Evolutionary conservation across 2,329 filamentous ascomycete species (phyloP), one percentile per base, ranked within the genome.

Genomic region (Diaporthe sp.): DNA sequence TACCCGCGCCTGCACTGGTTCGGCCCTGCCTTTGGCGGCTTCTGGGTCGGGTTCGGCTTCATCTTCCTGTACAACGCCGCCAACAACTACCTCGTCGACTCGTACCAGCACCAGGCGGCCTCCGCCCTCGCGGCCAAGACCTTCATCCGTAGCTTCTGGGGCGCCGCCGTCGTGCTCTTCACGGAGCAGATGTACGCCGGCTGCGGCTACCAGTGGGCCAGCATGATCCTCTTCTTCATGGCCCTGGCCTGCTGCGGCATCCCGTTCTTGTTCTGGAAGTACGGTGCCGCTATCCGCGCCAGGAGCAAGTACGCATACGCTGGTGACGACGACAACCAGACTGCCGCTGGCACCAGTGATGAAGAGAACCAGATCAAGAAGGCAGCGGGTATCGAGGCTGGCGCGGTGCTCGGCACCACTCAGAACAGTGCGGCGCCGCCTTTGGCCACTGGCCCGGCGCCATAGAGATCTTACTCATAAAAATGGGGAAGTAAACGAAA

Each of bases 71-170:
- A 95, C 87, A 95, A 95, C 86, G 89, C 93, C 13, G 92, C 92
- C 79, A 94, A 94, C 84, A 94, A 94, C 85, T 94, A 94, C 84
- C 89, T 94, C 39, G 89, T 91, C 81, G 89, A 91, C 82, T 88
- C 88, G 22, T 91, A 91, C 84, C 89, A 90, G 83, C 88, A 90
- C 84, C 94, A 96, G 83, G 95, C 95, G 1, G 94, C 95, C 1
- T 95, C 93, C 0, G 94, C 94, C 0, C 89, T 96, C 4, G 94
- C 94, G 0, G 94, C 94, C 53, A 96, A 96, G 87, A 96, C 94
- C 0, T 96, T 92, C 81, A 87, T 96, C 75, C 90, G 94, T 34
- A 93, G 91, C 22, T 93, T 96, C 85, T 97, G 94, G 93, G 95
- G 94, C 79, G 95, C 94, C 0, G 89, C 85, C 1, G 91, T 92